Conservation (phyloP, 768 basidiomycete species). For the Leccinum incarnatum region DNA sequence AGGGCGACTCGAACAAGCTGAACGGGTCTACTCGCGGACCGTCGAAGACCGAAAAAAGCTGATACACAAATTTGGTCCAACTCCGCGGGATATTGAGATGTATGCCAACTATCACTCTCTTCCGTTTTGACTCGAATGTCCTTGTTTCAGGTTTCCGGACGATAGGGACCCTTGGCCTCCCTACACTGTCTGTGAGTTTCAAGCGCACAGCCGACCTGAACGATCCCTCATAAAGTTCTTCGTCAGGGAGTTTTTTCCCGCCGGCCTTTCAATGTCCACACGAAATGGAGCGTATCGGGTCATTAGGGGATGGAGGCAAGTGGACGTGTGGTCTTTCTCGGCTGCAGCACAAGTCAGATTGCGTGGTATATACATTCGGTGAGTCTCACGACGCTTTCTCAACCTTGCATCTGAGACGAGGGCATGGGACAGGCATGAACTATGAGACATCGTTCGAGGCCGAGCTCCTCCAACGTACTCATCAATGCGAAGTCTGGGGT, state of each 20-base stretch:
- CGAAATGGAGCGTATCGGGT: constrained; percentile 41
- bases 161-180: constrained; percentile 52
- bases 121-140: constrained; percentile 2
- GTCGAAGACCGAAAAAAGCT: constrained; percentile 43
- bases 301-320: constrained; percentile 67
- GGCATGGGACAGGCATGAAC: constrained; percentile 41
- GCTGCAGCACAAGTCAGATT: constrained; percentile 50
- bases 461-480: constrained; percentile 46
- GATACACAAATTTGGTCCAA: constrained; percentile 55
- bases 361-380: constrained; percentile 65
- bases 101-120: constrained; percentile 7
- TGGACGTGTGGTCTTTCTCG: constrained; percentile 65
- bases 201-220: neutral
- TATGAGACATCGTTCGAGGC: constrained; percentile 65
- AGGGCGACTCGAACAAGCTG: constrained; percentile 40
- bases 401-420: neutral
- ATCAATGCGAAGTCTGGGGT: constrained; percentile 56
- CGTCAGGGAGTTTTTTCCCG: constrained; percentile 45
- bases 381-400: constrained; percentile 2
- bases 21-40: constrained; percentile 44
- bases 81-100: constrained; percentile 45
- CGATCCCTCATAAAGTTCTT: constrained; percentile 2
- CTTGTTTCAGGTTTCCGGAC: constrained; percentile 47
- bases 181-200: constrained; percentile 54
- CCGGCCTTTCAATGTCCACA: constrained; percentile 45